Conservation (phyloP, 208 protist species). For the Trypanosoma cruzi region DNA sequence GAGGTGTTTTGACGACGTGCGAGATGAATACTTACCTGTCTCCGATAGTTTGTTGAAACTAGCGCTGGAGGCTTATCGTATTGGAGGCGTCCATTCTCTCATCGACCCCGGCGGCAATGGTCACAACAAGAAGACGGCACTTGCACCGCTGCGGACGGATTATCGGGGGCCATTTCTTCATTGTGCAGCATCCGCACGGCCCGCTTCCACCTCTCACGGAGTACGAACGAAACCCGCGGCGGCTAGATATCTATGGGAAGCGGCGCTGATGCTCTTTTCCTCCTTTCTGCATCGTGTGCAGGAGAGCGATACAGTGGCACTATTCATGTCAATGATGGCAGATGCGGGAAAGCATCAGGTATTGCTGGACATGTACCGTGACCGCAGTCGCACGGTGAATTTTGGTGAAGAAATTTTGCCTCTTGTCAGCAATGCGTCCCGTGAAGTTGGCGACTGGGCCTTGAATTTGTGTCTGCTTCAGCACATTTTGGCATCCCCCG, state of each 20-base stretch:
- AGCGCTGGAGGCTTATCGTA: slow-evolving; percentile 42
- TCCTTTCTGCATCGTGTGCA: slow-evolving; percentile 46
- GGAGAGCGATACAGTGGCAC: slow-evolving; percentile 40
- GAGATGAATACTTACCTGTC: slow-evolving; percentile 31
- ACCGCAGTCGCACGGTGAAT: slow-evolving; percentile 24
- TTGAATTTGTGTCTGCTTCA: slow-evolving; percentile 37
- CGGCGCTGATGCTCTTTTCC: slow-evolving; percentile 38
- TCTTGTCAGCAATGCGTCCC: slow-evolving; percentile 36
- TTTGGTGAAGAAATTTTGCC: slow-evolving; percentile 19
- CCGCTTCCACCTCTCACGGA: slow-evolving; percentile 2
- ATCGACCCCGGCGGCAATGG: neutral
- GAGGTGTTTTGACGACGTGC: slow-evolving; percentile 50
- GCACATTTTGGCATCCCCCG: neutral
- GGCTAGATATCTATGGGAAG: slow-evolving; percentile 20
- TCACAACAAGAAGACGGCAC: neutral
- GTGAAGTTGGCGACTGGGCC: slow-evolving; percentile 54
- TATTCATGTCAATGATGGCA: slow-evolving; percentile 42
- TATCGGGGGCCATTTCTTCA: slow-evolving; percentile 43
- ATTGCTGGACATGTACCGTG: slow-evolving; percentile 26
- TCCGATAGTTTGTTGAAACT: slow-evolving; percentile 45
- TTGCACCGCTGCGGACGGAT: slow-evolving; percentile 37
- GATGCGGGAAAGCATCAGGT: slow-evolving; percentile 19
- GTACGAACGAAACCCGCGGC: neutral
- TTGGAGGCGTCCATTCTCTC: slow-evolving; percentile 20
- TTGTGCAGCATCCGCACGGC: slow-evolving; percentile 29